Conservation (phyloP, 179 eudicot genomes). For the Silene noctiflora region DNA sequence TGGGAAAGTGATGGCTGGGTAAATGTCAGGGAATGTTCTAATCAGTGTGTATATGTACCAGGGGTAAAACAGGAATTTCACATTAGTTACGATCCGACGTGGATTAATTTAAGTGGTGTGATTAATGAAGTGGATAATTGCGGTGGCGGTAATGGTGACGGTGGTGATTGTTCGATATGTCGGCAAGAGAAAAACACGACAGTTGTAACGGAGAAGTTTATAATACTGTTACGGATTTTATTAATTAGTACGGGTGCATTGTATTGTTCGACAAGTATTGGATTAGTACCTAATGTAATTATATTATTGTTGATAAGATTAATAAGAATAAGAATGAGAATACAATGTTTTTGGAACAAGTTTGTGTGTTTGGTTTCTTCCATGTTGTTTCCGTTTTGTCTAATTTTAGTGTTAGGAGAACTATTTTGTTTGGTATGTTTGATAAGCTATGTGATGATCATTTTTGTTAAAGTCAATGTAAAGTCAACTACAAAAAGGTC, state of each 20-base stretch:
- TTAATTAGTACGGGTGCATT: constrained; percentile 3
- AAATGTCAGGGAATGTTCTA: constrained; percentile 35
- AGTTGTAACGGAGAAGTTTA: not conserved
- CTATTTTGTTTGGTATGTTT: not conserved
- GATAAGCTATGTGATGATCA: not conserved
- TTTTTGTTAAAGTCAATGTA: not conserved
- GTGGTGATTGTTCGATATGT: constrained; percentile 21
- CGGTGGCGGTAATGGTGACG: constrained; percentile 20
- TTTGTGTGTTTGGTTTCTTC: not conserved
- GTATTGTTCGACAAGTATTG: constrained; percentile 16
- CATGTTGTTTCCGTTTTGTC: not conserved
- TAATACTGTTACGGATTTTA: not conserved
- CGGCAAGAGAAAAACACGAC: not conserved
- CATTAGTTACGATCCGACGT: constrained; percentile 12
- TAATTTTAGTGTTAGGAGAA: not conserved
- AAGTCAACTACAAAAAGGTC: constrained; percentile 4
- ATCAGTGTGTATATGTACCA: not conserved
- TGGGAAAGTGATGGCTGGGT: constrained; percentile 87
- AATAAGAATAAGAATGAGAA: too few species aligned
- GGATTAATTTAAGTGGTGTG: not conserved
- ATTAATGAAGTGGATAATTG: not conserved
- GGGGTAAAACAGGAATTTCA: constrained; percentile 8
- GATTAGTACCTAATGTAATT: not conserved
- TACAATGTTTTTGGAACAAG: not conserved
- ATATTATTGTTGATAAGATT: not conserved